Evolutionary conservation across 352 stramenopile genomes (phyloP).

Genomic region (Phytophthora citrophthora): DNA sequence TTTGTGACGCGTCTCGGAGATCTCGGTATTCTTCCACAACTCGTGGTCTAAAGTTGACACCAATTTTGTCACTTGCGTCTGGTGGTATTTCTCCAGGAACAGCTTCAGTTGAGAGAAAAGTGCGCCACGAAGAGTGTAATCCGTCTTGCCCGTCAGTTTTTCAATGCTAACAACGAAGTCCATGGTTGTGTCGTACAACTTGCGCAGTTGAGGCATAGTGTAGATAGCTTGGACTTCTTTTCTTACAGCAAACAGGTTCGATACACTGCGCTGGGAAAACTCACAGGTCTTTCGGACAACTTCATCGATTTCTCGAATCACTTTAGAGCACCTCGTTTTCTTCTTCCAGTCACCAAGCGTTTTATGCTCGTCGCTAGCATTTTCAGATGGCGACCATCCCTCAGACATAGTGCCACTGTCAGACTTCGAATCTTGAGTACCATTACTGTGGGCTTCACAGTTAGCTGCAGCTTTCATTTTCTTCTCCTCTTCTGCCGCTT

Average conservation of each 20-base stretch:
- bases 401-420: conserved; percentile 6
- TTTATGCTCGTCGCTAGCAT: conserved; percentile 51
- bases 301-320: conserved; percentile 88
- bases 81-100: conserved; percentile 96
- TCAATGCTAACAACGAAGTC: conserved; percentile 94
- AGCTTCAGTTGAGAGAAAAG: conserved; percentile 94
- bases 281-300: conserved; percentile 87
- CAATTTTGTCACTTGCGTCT: conserved; percentile 92
- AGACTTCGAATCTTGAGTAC: conserved; percentile 14
- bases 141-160: conserved; percentile 90
- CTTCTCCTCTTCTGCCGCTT: conserved; percentile 49
- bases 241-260: conserved; percentile 86
- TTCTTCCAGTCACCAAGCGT: conserved; percentile 78
- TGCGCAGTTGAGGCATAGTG: conserved; percentile 93
- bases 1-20: conserved; percentile 91
- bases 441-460: conserved; percentile 14
- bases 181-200: conserved; percentile 95
- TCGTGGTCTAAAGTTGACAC: conserved; percentile 96
- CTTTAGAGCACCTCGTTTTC: conserved; percentile 69
- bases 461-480: conserved; percentile 15
- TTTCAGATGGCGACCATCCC: conserved; percentile 54
- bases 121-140: conserved; percentile 93
- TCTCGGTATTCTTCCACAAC: conserved; percentile 94
- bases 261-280: conserved; percentile 87
- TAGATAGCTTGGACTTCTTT: conserved; percentile 90